These are phyloP conservation scores for Cystofilobasidium bisporidii DNA, from an alignment of 768 basidiomycete genomes.

Conservation along the genomic window DNA sequence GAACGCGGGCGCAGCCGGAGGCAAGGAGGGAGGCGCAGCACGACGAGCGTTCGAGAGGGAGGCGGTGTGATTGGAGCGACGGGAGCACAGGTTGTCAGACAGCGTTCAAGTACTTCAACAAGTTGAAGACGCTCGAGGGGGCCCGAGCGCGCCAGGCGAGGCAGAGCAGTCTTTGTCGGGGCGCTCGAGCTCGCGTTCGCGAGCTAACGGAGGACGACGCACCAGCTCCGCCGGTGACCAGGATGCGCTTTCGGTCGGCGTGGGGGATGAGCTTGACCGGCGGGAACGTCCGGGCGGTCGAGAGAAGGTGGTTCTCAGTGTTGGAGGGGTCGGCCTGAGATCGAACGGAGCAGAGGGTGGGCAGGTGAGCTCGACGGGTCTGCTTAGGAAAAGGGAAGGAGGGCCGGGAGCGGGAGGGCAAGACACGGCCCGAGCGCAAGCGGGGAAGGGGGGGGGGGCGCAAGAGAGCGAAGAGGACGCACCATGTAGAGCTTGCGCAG, in stretches of 20 bases:
- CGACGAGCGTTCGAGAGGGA: no score
- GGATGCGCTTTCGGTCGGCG: slow-evolving; percentile 68
- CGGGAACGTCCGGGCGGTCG: slow-evolving; percentile 81
- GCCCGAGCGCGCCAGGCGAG: not conserved
- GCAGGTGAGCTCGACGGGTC: not conserved
- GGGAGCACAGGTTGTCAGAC: no score
- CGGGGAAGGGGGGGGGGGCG: not conserved
- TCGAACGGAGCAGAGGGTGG: not conserved
- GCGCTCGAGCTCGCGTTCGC: no score
- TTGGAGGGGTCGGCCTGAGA: slow-evolving; percentile 39
- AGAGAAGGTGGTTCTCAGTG: slow-evolving; percentile 60
- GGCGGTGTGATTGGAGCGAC: no score
- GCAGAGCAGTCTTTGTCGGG: no score
- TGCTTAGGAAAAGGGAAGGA: not conserved
- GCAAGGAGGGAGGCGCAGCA: not conserved
- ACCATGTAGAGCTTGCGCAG: slow-evolving; percentile 77
- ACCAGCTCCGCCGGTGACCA: slow-evolving; percentile 39
- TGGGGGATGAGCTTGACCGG: slow-evolving; percentile 80
- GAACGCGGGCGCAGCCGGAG: not conserved
- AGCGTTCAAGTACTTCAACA: no score
- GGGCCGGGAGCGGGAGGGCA: not conserved
- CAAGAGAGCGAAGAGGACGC: slow-evolving; percentile 21
- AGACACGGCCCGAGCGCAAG: no score
- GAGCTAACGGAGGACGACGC: slow-evolving; percentile 25
- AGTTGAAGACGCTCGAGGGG: no score